Evolutionary conservation across 169 alveolate genomes (phyloP).

Genomic region (Cryptosporidium viatorum): DNA sequence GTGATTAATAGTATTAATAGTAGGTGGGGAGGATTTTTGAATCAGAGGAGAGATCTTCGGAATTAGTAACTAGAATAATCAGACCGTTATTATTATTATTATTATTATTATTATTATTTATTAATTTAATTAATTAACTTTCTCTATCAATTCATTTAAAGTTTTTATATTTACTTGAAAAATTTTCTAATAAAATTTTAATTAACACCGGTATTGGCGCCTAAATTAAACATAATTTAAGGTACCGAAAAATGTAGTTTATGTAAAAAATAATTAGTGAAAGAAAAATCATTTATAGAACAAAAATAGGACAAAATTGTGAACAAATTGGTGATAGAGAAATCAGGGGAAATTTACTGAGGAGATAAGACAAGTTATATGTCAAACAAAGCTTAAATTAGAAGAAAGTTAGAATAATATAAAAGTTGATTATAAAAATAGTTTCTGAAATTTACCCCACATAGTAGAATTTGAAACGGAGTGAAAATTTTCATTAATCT

Average conservation of each 20-base stretch:
- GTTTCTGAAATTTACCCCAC: slow-evolving; percentile 5
- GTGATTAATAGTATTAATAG: neutral
- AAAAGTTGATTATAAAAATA: too few species aligned
- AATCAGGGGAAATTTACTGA: neutral
- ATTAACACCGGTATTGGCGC: neutral
- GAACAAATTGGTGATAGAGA: neutral
- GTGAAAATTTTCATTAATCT: neutral
- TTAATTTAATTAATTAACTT: too few species aligned
- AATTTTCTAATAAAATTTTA: neutral
- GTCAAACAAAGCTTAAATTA: neutral
- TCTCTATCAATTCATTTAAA: too few species aligned
- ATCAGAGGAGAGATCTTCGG: neutral
- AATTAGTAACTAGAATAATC: neutral
- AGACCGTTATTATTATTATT: neutral
- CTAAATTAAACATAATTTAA: neutral
- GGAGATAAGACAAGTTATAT: neutral
- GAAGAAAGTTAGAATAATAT: too few species aligned
- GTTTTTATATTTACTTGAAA: neutral
- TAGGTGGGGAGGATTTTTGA: neutral
- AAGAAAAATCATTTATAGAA: neutral
- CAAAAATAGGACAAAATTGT: neutral
- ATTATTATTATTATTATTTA: neutral
- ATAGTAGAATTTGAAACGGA: neutral
- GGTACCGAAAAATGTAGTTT: neutral
- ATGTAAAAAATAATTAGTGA: neutral